Evolutionary conservation across 495 filamentous ascomycete genomes (phyloP), one percentile per base, ranked within the genome.

Genomic region (Penicillium odoratum): DNA sequence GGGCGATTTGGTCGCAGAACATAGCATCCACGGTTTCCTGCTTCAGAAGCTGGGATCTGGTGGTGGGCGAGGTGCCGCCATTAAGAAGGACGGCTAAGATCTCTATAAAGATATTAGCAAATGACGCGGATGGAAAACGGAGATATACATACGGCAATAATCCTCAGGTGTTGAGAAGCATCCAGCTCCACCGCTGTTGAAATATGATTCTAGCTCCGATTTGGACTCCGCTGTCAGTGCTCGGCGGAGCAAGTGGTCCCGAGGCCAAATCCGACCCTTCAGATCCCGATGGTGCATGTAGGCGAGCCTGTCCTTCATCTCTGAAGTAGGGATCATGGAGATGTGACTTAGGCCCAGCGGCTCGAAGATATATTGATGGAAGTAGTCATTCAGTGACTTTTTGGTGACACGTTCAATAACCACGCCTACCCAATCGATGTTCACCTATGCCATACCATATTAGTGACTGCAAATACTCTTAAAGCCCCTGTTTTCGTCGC

Each of bases 351-450:
- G 61, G 10, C 74, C 80, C 3, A 87, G 74, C 0, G 86, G 84
- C 36, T 72, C 56, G 60, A 86, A 85, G 56, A 88, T 81, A 63
- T 83, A 62, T 53, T 74, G 63, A 45, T 83, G 72, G 51, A 85
- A 74, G 62, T 84, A 88, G 29, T 80, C 78, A 42, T 83, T 79
- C 9, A 88, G 77, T 4, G 74, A 70, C 26, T 76, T 42, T 1
- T 76, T 72, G 0, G 78, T 76, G 21, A 76, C 75, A 10, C 82
- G 78, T 61, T 88, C 80, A 49, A 87, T 58, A 5, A 80, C 57
- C 7, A 82, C 64, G 8, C 85, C 85, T 5, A 79, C 85, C 85
- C 84, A 87, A 65, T 88, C 85, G 45, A 85, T 70, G 48, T 77
- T 75, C 8, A 80, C 72, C 78, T 82, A 47, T 16, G 38, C 47